Base-by-base conservation (phyloP, 2,329 filamentous ascomycete genomes). In the Alternaria dauci region DNA sequence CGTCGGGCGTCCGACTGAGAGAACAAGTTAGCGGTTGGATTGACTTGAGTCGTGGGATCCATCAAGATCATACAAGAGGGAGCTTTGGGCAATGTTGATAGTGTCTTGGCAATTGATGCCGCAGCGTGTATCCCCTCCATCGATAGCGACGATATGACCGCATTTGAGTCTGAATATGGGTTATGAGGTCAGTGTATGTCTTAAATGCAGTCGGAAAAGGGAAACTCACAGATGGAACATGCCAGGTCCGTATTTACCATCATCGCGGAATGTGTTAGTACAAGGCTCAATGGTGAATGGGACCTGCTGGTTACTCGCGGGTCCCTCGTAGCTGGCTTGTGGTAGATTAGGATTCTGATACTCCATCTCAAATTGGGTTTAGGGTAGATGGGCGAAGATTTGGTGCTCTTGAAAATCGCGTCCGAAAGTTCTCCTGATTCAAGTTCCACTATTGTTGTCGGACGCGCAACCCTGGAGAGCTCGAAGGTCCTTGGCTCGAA, bases 101-200 rank as follows among this genome's bases (percentile, higher is more conserved):
- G 55, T 56, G 32, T 66, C 58, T 5, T 57, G 55, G 41, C 67
- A 71, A 38, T 69, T 70, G 8, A 44, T 47, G 26, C 48, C 66
- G 28, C 67, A 71, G 32, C 58, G 59, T 5, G 43, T 36, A 43
- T 68, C 60, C 1, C n/a, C 1, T 25, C 32, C 50, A 41, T 63
- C 50, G 5, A 70, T 30, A 18, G 30, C 55, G n/a, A 67, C 58
- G 14, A 70, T 50, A 28, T 71, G 69, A 9, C 69, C 69, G 53
- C 67, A 71, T 18, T 28, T n/a, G 16, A 71, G 61, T 38, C 28
- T 30, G 11, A 30, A 30, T 11, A 30, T 11, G 28, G 28, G 28
- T 5, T 30, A 30, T 11, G 11, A 30, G 11, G 11, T 30, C 28
- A 30, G 28, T 12, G 28, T 30, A 30, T 30, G 28, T 30, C 11